Evolutionary conservation across 768 basidiomycete species (phyloP).

Genomic region (Trichaptum fuscoviolaceum): DNA sequence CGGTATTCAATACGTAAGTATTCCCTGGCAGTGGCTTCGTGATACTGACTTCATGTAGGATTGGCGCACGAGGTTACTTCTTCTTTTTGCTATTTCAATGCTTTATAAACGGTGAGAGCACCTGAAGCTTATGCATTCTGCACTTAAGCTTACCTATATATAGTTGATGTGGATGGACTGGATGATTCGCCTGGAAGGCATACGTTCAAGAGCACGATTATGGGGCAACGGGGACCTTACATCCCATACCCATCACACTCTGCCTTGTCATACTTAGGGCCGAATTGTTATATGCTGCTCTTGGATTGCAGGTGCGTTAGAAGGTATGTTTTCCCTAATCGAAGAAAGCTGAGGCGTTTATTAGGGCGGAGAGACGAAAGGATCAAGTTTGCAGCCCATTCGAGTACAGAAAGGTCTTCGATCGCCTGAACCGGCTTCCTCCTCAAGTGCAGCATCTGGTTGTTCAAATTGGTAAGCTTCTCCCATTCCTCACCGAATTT

Average conservation of each 20-base stretch:
- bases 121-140: not conserved
- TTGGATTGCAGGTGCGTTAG: constrained; percentile 71
- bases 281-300: constrained; percentile 66
- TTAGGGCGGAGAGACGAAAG: constrained; percentile 80
- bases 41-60: constrained; percentile 36
- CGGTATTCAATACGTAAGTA: constrained; percentile 64
- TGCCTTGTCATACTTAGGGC: constrained; percentile 74
- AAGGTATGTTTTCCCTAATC: constrained; percentile 6
- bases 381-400: constrained; percentile 70
- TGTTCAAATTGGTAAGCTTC: constrained; percentile 61
- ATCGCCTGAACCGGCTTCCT: constrained; percentile 56
- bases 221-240: constrained; percentile 74
- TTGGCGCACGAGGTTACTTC: constrained; percentile 84
- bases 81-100: constrained; percentile 94
- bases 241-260: constrained; percentile 81
- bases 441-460: constrained; percentile 72
- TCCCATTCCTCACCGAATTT: constrained; percentile 6
- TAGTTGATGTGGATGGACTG: constrained; percentile 71
- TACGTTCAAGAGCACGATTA: constrained; percentile 62
- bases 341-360: constrained; percentile 9
- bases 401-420: constrained; percentile 73
- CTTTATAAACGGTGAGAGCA: constrained; percentile 66
- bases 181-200: constrained; percentile 58
- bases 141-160: constrained; percentile 8
- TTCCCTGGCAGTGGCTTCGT: constrained; percentile 7